Conservation (phyloP, 306 rosid species). For the Medicago arabica region DNA sequence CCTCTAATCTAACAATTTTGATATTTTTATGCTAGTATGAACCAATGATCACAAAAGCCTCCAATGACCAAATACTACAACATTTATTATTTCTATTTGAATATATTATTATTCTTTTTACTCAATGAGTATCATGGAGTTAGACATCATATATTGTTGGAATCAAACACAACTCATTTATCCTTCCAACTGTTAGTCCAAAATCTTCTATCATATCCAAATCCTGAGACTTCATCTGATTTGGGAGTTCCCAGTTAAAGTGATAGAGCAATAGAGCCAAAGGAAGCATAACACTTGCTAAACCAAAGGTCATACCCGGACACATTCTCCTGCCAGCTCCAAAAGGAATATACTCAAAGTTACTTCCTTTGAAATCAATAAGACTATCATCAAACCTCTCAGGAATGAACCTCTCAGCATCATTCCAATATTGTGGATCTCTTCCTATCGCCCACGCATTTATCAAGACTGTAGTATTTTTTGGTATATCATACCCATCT, state of each 20-base stretch:
- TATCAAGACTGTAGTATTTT: not conserved
- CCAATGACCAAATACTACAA: no score
- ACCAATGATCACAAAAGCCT: no score
- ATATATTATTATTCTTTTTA: no score
- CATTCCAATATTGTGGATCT: conserved; percentile 24
- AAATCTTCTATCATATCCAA: not conserved
- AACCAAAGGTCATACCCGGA: conserved; percentile 2
- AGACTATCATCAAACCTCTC: conserved; percentile 19
- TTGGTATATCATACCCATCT: not conserved
- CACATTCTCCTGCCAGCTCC: conserved; percentile 25
- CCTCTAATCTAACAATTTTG: no score
- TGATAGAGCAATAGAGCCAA: conserved; percentile 7
- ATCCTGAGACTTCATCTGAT: not conserved
- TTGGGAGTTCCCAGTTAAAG: not conserved
- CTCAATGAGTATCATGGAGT: not conserved
- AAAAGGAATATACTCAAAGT: conserved; percentile 14
- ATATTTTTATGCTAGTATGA: no score
- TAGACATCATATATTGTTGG: not conserved
- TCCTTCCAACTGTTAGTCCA: conserved; percentile 10
- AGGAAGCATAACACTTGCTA: conserved; percentile 2
- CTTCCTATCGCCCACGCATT: conserved; percentile 25
- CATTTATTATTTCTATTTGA: no score
- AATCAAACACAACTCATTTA: not conserved
- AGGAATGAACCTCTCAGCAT: conserved; percentile 23
- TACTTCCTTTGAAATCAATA: conserved; percentile 2